phyloP scores from a whole-genome alignment of 164 flowering plant genomes.

The Magnolia officinalis region DNA sequence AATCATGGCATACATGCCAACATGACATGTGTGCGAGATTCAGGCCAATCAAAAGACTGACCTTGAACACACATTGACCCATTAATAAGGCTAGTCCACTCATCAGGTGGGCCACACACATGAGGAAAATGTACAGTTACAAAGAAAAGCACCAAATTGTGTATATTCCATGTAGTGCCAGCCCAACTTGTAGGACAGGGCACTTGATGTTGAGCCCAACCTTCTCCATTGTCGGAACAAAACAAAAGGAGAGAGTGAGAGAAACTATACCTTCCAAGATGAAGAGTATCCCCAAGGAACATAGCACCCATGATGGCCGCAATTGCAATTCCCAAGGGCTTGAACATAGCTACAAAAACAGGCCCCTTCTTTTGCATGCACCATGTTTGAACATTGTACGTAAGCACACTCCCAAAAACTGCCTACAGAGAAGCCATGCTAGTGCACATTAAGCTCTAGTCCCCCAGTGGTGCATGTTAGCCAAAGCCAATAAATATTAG shows the following conservation, averaged over 20 bases:
- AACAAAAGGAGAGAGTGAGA: not conserved
- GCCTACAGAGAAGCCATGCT: constrained; percentile 18
- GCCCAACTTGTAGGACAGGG: too few species aligned
- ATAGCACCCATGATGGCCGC: constrained; percentile 36
- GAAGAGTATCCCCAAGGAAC: constrained; percentile 46
- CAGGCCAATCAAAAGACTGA: too few species aligned
- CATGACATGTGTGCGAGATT: too few species aligned
- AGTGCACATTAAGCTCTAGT: not conserved
- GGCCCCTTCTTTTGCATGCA: constrained; percentile 45
- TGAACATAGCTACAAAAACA: constrained; percentile 45
- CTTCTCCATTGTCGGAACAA: not conserved
- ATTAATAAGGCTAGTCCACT: too few species aligned
- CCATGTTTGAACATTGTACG: constrained; percentile 37
- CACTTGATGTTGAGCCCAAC: too few species aligned
- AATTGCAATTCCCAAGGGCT: constrained; percentile 41
- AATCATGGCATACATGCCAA: too few species aligned
- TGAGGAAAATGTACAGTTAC: too few species aligned
- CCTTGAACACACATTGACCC: too few species aligned
- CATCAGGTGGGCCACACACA: too few species aligned
- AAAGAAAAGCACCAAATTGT: too few species aligned
- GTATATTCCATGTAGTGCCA: too few species aligned
- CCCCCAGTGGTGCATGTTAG: not conserved
- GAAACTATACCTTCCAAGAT: constrained; percentile 44
- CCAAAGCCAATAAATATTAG: not conserved
- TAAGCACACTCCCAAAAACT: constrained; percentile 29